A percentile compares a stretch with the other conserved stretches of the same genome.
phyloP scores from a whole-genome alignment of 257 asterid genomes.

The Plectranthus barbatus region DNA sequence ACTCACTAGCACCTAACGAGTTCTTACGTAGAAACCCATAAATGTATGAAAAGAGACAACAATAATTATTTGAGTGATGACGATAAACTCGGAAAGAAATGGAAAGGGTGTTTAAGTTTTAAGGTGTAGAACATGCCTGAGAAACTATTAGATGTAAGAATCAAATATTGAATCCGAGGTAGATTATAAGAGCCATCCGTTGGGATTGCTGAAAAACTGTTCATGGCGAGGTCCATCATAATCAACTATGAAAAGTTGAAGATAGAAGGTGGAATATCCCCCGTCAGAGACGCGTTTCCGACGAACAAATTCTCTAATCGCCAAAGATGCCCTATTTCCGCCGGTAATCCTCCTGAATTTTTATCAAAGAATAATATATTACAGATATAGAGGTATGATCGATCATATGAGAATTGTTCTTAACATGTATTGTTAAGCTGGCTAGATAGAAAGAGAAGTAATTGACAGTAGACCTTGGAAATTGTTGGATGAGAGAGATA shows the following conservation, averaged over 20 bases:
- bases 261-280: not conserved
- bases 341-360: not conserved
- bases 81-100: too few relatives aligned
- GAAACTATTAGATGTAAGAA: not conserved
- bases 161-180: not conserved
- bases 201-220: not conserved
- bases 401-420: too few relatives aligned
- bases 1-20: too few relatives aligned
- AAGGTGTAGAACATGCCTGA: not conserved
- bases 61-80: too few relatives aligned
- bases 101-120: too few relatives aligned
- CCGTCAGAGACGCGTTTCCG: not conserved
- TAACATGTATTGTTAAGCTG: too few relatives aligned
- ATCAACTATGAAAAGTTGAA: not conserved
- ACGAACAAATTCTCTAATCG: not conserved
- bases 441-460: too few relatives aligned
- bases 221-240: not conserved
- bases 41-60: too few relatives aligned
- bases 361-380: too few relatives aligned
- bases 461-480: not conserved
- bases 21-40: too few relatives aligned
- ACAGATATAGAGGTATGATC: too few relatives aligned
- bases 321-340: not conserved
- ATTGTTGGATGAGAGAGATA: not conserved
- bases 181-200: not conserved